phyloP scores from a whole-genome alignment of 2,329 filamentous ascomycete genomes.

The Cladosporium cucumerinum region DNA sequence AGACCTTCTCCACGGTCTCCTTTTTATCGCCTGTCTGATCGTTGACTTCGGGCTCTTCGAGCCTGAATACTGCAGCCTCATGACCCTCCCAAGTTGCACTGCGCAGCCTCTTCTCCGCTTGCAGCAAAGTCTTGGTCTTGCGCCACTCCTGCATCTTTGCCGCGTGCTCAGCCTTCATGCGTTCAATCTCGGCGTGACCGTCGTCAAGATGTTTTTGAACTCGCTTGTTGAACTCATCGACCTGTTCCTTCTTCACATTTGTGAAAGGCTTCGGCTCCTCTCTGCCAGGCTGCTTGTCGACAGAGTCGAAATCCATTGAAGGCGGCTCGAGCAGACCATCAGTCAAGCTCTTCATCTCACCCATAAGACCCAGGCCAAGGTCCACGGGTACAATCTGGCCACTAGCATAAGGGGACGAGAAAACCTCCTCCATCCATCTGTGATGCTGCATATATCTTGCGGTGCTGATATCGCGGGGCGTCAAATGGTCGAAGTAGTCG shows the following conservation, averaged over 20 bases:
- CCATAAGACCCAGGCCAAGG: constrained; percentile 73
- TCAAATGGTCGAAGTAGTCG: constrained; percentile 85
- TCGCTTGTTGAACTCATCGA: constrained; percentile 78
- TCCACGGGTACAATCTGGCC: constrained; percentile 83
- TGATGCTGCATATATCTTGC: constrained; percentile 91
- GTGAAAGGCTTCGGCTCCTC: constrained; percentile 49
- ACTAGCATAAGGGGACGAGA: constrained; percentile 84
- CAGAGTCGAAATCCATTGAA: constrained; percentile 19
- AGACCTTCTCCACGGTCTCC: constrained; percentile 67
- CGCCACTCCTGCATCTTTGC: constrained; percentile 72
- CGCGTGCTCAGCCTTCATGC: constrained; percentile 75
- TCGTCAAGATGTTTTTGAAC: constrained; percentile 69
- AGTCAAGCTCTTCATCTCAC: constrained; percentile 76
- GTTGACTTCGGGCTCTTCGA: constrained; percentile 47
- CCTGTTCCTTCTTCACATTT: constrained; percentile 69
- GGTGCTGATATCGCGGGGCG: constrained; percentile 83
- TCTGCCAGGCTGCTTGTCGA: constrained; percentile 39
- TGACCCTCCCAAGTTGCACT: constrained; percentile 54
- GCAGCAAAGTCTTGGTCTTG: constrained; percentile 65
- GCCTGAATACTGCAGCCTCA: constrained; percentile 39
- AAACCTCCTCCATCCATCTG: constrained; percentile 98
- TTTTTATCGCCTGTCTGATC: constrained; percentile 33
- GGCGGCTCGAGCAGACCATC: constrained; percentile 76
- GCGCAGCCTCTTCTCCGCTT: constrained; percentile 73
- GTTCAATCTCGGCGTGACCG: constrained; percentile 77